phyloP scores from a whole-genome alignment of 2,329 filamentous ascomycete genomes.

The Nectriaceae sp. region DNA sequence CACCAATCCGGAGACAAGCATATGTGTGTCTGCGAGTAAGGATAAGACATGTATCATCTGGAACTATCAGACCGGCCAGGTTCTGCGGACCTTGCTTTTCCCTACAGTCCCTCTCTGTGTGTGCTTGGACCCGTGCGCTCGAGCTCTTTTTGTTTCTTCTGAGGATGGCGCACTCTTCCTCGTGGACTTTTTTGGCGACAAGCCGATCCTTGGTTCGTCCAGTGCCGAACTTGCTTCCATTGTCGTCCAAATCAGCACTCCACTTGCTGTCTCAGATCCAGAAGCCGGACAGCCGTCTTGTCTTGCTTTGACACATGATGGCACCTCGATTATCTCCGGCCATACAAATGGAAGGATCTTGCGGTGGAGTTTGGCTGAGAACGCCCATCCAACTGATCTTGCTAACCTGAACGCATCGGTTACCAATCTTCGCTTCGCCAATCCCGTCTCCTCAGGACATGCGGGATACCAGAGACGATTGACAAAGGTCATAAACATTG shows the following conservation, averaged over 20 bases:
- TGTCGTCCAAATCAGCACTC: slow-evolving; percentile 55
- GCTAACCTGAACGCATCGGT: slow-evolving; percentile 77
- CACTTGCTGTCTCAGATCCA: slow-evolving; percentile 58
- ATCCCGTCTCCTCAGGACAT: no score
- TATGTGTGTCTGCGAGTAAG: slow-evolving; percentile 80
- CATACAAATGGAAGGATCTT: slow-evolving; percentile 79
- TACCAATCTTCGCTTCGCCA: slow-evolving; percentile 76
- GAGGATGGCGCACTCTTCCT: slow-evolving; percentile 80
- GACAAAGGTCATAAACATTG: slow-evolving; percentile 60
- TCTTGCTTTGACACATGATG: slow-evolving; percentile 78
- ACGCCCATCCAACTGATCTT: slow-evolving; percentile 66
- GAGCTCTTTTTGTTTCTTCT: slow-evolving; percentile 79
- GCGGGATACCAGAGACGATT: slow-evolving; percentile 39
- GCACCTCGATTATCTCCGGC: slow-evolving; percentile 76
- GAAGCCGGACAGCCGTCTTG: slow-evolving; percentile 68
- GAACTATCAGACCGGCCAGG: slow-evolving; percentile 81
- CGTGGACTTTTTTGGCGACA: slow-evolving; percentile 68
- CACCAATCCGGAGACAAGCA: slow-evolving; percentile 67
- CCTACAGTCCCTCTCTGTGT: slow-evolving; percentile 72
- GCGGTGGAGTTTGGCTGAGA: slow-evolving; percentile 76
- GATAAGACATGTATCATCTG: slow-evolving; percentile 91
- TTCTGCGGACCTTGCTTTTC: slow-evolving; percentile 81
- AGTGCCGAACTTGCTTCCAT: slow-evolving; percentile 56
- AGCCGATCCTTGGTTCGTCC: slow-evolving; percentile 55
- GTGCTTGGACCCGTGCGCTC: slow-evolving; percentile 77